phyloP scores from a whole-genome alignment of 192 early-diverging fungal species.

The Coemansia sp. region DNA sequence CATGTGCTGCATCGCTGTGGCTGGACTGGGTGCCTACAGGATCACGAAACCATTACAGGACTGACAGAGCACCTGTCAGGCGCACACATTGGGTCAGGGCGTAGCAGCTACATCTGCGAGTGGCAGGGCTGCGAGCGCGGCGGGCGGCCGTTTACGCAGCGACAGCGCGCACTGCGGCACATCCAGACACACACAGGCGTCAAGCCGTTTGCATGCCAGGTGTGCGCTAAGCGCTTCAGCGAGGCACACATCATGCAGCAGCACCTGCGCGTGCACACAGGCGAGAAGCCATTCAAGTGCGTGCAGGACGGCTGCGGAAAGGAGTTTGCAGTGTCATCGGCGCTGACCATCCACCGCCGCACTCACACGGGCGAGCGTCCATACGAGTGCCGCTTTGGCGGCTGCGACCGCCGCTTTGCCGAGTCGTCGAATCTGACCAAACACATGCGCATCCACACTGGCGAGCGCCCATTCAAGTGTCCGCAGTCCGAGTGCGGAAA shows the following conservation, averaged over 20 bases:
- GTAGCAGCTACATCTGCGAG: conserved; percentile 47
- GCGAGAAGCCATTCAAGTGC: conserved; percentile 73
- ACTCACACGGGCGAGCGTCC: conserved; percentile 74
- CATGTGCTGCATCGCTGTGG: conserved; percentile 64
- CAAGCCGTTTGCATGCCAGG: conserved; percentile 75
- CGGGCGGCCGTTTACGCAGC: conserved; percentile 66
- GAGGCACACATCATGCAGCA: conserved; percentile 77
- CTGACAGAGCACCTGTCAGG: conserved; percentile 47
- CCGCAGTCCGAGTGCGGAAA: conserved; percentile 65
- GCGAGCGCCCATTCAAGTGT: conserved; percentile 73
- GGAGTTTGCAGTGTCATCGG: conserved; percentile 66
- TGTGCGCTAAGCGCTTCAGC: conserved; percentile 77
- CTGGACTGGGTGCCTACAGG: conserved; percentile 63
- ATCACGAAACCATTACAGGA: conserved; percentile 29
- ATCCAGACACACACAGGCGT: conserved; percentile 84
- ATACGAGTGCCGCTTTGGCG: conserved; percentile 58
- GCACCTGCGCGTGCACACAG: conserved; percentile 76
- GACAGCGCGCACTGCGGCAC: conserved; percentile 73
- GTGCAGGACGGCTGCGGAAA: conserved; percentile 62
- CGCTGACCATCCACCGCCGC: conserved; percentile 68
- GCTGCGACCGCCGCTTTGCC: conserved; percentile 49
- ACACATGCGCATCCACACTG: conserved; percentile 75
- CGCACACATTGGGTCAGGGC: conserved; percentile 50
- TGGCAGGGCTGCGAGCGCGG: conserved; percentile 61
- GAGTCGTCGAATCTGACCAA: conserved; percentile 66